Conservation (phyloP, 1,284 basidiomycete species). For the Erythrobasidium hasegawianum region DNA sequence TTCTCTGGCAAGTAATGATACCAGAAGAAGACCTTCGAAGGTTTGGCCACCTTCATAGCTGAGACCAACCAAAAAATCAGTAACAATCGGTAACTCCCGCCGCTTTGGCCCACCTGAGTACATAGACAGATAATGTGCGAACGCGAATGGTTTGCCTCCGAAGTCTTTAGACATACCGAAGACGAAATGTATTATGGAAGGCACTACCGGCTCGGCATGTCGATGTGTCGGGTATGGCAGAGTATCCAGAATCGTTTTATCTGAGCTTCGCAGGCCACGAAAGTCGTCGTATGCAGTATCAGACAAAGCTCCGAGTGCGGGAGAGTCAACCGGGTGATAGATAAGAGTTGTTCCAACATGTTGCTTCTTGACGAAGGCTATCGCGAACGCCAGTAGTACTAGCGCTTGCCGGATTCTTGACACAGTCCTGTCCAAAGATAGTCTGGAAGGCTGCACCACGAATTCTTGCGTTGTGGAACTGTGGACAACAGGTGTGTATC, state of each 20-base stretch:
- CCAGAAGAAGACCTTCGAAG: constrained; percentile 28
- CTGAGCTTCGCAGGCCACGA: not conserved
- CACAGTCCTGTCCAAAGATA: not conserved
- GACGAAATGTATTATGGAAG: constrained; percentile 30
- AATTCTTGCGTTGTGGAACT: not conserved
- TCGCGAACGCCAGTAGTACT: constrained; percentile 7
- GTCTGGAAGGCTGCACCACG: not conserved
- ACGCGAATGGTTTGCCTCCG: constrained; percentile 40
- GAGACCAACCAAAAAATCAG: not conserved
- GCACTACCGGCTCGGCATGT: constrained; percentile 9
- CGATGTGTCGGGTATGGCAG: not conserved
- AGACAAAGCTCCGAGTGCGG: not conserved
- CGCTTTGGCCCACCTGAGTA: constrained; percentile 12
- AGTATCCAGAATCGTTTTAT: not conserved
- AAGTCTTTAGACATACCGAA: constrained; percentile 40
- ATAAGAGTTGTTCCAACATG: constrained; percentile 7
- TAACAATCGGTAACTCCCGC: not conserved
- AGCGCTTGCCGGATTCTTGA: constrained; percentile 8
- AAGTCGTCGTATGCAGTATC: not conserved
- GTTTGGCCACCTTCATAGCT: constrained; percentile 17
- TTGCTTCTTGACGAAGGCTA: constrained; percentile 23
- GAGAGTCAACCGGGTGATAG: constrained; percentile 28
- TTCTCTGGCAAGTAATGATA: constrained; percentile 16
- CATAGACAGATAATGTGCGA: constrained; percentile 40
- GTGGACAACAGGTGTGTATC: not conserved